phyloP scores from a whole-genome alignment of 805 yeast species.

The Phaffomyces opuntiae region DNA sequence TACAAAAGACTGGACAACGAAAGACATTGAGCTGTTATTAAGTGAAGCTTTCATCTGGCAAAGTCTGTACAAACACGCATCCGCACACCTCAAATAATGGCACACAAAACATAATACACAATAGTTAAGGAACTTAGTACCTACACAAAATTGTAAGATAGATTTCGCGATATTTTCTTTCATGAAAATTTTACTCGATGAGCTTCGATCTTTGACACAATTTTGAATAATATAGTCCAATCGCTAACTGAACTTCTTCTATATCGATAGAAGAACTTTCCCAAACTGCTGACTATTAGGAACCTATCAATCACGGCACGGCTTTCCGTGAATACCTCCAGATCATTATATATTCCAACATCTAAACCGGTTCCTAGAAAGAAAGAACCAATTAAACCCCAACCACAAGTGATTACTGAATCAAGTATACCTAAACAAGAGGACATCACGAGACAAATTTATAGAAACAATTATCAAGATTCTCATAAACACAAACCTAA shows the following conservation, averaged over 20 bases:
- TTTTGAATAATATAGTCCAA: not conserved
- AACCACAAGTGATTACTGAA: not conserved
- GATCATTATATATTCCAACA: constrained; percentile 3
- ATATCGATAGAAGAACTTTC: not conserved
- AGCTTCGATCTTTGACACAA: constrained; percentile 3
- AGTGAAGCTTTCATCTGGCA: constrained; percentile 98
- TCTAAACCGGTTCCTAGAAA: not conserved
- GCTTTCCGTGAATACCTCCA: constrained; percentile 9
- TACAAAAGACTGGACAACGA: constrained; percentile 76
- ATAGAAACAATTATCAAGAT: no score
- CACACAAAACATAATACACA: not conserved
- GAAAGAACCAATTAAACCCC: not conserved
- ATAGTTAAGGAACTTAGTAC: not conserved
- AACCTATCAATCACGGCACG: not conserved
- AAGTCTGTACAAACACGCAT: constrained; percentile 79
- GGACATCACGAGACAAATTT: not conserved
- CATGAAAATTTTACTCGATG: constrained; percentile 1
- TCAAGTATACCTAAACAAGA: not conserved
- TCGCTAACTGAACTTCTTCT: not conserved
- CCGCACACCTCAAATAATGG: constrained; percentile 62
- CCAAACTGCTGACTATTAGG: not conserved
- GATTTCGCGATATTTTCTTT: constrained; percentile 1
- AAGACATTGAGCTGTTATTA: constrained; percentile 82
- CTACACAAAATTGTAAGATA: not conserved
- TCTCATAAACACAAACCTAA: no score